Percentiles rank a stretch among this genome's conserved stretches.
phyloP scores from a whole-genome alignment of 306 rosid genomes.

The Cicer cuneatum region DNA sequence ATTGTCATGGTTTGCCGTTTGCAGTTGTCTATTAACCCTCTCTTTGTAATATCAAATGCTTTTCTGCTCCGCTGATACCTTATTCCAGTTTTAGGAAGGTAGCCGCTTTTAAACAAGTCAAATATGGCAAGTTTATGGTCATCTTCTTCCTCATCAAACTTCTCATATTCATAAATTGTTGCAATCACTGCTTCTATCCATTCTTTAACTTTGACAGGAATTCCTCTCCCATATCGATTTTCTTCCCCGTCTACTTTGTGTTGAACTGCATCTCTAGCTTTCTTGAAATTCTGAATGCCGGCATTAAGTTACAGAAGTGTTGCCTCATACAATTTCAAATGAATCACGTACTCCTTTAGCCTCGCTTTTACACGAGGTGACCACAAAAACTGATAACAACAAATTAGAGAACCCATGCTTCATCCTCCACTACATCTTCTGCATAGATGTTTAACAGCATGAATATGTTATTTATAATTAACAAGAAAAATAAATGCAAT shows the following conservation, averaged over 20 bases:
- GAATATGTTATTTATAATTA: neutral
- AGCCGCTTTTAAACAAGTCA: neutral
- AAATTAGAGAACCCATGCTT: neutral
- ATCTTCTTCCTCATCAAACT: neutral
- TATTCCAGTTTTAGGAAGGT: conserved; percentile 24
- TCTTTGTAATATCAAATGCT: neutral
- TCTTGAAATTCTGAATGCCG: neutral
- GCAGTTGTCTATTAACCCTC: neutral
- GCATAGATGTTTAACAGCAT: neutral
- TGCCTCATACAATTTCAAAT: neutral
- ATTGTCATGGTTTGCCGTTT: neutral
- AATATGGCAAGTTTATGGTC: neutral
- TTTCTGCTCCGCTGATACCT: conserved; percentile 2
- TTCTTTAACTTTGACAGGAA: neutral
- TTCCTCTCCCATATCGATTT: neutral
- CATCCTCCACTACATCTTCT: conserved; percentile 25
- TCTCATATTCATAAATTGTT: neutral
- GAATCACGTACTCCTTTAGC: neutral
- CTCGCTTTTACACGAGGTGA: neutral
- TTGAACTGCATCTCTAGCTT: neutral
- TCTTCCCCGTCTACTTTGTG: conserved; percentile 1
- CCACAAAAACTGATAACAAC: neutral
- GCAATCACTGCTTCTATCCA: neutral
- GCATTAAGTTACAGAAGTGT: neutral
- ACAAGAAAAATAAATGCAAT: too few relatives aligned